These are phyloP conservation scores for Neocallimastix lanati DNA, from an alignment of 192 early-diverging fungal species.

Conservation along the genomic window DNA sequence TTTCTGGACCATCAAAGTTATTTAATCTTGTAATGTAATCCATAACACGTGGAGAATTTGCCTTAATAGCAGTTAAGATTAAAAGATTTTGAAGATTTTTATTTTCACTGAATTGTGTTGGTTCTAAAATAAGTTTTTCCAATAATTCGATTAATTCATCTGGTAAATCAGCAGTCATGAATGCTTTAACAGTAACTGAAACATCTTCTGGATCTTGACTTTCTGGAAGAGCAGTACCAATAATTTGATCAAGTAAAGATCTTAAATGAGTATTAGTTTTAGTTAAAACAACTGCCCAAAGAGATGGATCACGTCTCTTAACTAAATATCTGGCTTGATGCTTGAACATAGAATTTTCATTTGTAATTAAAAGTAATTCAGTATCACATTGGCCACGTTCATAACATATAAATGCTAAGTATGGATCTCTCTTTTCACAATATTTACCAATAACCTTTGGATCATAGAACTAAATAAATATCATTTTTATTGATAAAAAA, in stretches of 20 bases:
- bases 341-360: conserved; percentile 98
- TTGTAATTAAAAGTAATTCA: conserved; percentile 88
- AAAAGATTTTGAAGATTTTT: conserved; percentile 92
- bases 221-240: conserved; percentile 80
- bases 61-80: conserved; percentile 91
- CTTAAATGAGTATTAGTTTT: conserved; percentile 65
- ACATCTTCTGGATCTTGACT: conserved; percentile 95
- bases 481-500: not conserved
- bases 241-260: conserved; percentile 83
- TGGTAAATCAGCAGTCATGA: conserved; percentile 89
- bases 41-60: conserved; percentile 81
- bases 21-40: conserved; percentile 87
- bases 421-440: conserved; percentile 97
- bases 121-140: conserved; percentile 89
- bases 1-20: conserved; percentile 94
- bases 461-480: conserved; percentile 76
- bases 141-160: conserved; percentile 93
- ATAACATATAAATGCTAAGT: conserved; percentile 86
- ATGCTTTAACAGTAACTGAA: conserved; percentile 91
- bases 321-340: conserved; percentile 95
- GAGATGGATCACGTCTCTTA: conserved; percentile 56
- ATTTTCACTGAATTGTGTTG: conserved; percentile 84
- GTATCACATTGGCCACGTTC: conserved; percentile 85
- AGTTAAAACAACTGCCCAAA: conserved; percentile 74
- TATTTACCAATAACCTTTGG: conserved; percentile 86